Base-by-base conservation (phyloP, 345 rosid species). In the Draba incana region DNA sequence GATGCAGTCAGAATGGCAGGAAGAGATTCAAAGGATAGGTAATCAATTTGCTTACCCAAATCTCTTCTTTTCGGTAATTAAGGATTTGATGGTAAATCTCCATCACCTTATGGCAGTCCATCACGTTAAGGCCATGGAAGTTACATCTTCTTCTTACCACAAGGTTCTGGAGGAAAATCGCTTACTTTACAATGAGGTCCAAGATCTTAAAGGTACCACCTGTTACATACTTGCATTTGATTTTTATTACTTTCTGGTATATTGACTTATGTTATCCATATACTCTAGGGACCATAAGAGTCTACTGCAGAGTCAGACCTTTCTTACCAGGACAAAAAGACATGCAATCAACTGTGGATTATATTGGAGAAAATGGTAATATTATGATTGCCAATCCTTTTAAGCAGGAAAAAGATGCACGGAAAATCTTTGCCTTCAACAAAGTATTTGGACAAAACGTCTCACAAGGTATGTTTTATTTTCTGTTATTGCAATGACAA, bases 351-450 rank as follows among this genome's bases (percentile, higher is more conserved):
- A 86, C 89, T 0, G 89, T 94, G 9, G 97, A 94, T 74, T 88
- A 87, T 69, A 86, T 94, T 6, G 99, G 99, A 63, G 99, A 91
- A 78, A 88, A 92, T 66, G 99, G 99, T 69, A 88, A 87, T 72
- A 86, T 94, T 72, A 90, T 94, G 85, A 89, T 94, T 65, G 84
- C 70, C 35, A 88, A 94, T 79, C 99, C 96, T 51, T 80, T 81
- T 52, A 94, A 88, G 83, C 89, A 84, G 30, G 97, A 92, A 33
- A 93, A 93, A 83, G 92, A 93, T 57, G 80, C 95, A 33, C 85
- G 99, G 49, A 90, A 84, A 75, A 83, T 87, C 50, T 94, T 94
- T 75, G 74, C 90, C 24, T 88, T 94, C 78, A 90, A 91, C 81
- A 90, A 91, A 78, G 97, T 86, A 66, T 90, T 88, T 75, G 88